Base-by-base conservation (phyloP, 2,329 filamentous ascomycete genomes). In the Colletotrichum chrysophilum region DNA sequence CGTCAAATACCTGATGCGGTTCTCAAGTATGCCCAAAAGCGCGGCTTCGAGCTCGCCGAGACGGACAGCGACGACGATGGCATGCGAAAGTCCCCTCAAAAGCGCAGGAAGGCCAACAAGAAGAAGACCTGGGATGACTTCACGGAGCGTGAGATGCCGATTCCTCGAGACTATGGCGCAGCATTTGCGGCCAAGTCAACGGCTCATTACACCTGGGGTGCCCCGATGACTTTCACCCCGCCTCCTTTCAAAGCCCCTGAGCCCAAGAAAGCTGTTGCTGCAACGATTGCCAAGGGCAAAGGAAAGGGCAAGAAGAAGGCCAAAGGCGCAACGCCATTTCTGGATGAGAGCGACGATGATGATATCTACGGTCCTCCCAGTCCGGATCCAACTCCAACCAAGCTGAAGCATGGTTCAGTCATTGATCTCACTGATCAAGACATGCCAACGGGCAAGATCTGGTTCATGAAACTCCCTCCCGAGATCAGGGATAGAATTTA, bases 401-500 rank as follows among this genome's bases (percentile, higher is more conserved):
- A 14, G n/a, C 7, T 3, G 58, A 62, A 36, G 58, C n/a, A n/a
- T 34, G 21, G 30, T 62, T 14, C 58, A 30, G 32, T 21, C 58
- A 30, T 34, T 12, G 58, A 62, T 9, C 18, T 62, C 9, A 21
- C 43, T 52, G n/a, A 6, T 4, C 43, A 32, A 13, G 30, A 62
- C 58, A 62, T 28, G 28, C 21, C 24, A 16, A 21, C 61, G 7
- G 10, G 34, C 61, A 18, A 43, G 24, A 43, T 43, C 14, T 55
- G 32, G 48, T 78, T 61, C 43, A 74, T 34, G n/a, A 68, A 4
- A 7, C 70, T 86, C 2, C 81, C 85, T 0, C 10, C 71, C 0
- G 83, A 85, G 48, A 77, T 85, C 38, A 79, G 83, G 8, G 70
- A 80, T 10, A 72, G 78, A 1, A 81, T 87, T 4, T 86, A 82